phyloP scores from a whole-genome alignment of 2,329 filamentous ascomycete species.

The Trichoderma aggressivum region DNA sequence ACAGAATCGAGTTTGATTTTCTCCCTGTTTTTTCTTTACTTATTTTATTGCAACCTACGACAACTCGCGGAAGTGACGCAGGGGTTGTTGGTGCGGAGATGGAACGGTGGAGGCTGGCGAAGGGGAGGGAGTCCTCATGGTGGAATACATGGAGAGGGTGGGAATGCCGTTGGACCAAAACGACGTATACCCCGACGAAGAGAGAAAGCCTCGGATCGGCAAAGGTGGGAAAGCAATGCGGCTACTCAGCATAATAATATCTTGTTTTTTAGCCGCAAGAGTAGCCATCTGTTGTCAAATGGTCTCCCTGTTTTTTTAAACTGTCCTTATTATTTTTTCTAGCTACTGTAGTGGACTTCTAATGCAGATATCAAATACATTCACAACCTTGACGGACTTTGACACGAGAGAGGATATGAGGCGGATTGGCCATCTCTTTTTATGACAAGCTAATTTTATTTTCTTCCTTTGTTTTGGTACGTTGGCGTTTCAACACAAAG shows the following conservation, averaged over 20 bases:
- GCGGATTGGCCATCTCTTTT: not conserved
- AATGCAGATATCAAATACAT: slow-evolving; percentile 60
- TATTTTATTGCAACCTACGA: slow-evolving; percentile 26
- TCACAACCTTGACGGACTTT: slow-evolving; percentile 28
- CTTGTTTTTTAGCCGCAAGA: slow-evolving; percentile 26
- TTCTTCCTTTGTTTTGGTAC: not conserved
- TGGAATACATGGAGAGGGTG: slow-evolving; percentile 17
- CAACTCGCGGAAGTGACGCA: slow-evolving; percentile 25
- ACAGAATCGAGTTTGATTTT: slow-evolving; percentile 36
- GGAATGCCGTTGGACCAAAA: slow-evolving; percentile 18
- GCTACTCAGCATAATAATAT: slow-evolving; percentile 19
- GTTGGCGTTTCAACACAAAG: not conserved
- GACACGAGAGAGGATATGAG: not conserved
- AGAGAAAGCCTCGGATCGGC: slow-evolving; percentile 14
- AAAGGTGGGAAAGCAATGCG: slow-evolving; percentile 20
- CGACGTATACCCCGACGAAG: slow-evolving; percentile 24
- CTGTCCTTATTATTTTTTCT: slow-evolving; percentile 36
- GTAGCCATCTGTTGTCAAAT: slow-evolving; percentile 31
- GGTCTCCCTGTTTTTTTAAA: slow-evolving; percentile 26
- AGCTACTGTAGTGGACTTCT: slow-evolving; percentile 59
- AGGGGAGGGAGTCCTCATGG: slow-evolving; percentile 24
- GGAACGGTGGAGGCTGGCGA: slow-evolving; percentile 29
- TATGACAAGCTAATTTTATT: not conserved
- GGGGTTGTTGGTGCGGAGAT: slow-evolving; percentile 28
- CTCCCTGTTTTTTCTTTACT: slow-evolving; percentile 28